Evolutionary conservation across 2,329 filamentous ascomycete genomes (phyloP), one percentile per base, ranked within the genome.

Genomic region (Monilinia aucupariae): DNA sequence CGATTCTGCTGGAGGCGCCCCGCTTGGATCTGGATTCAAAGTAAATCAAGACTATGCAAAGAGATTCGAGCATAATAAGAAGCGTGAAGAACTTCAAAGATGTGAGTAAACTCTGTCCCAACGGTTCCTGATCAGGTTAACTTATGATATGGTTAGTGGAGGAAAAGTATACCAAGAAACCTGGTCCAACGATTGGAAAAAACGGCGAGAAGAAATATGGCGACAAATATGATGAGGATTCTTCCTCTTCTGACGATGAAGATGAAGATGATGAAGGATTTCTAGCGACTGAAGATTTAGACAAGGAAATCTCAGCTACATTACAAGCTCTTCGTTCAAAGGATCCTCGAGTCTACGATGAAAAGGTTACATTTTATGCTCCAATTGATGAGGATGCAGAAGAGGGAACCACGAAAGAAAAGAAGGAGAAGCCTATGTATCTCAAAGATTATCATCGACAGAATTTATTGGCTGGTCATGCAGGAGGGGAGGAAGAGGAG

Each of bases 61-160:
- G 69, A 83, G 91, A 48, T 97, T 96, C 71, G 94, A 99, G 76
- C 84, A 97, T 78, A 99, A 99, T 78, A 97, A 97, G 80, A 96
- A 96, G 79, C 85, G 93, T 64, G 92, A 96, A 74, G 94, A 99
- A 75, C 79, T 86, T 67, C 87, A 92, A 20, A 82, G 84, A 72
- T 75, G 87, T 89, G 72, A 71, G 84, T 76, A 34, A 56, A 68
- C 51, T 25, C 47, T 47, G 22, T n/a, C 17, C 20, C 12, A 3
- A 10, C 3, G 22, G 67, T 25, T 60, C 52, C 5, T 50, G 71
- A 75, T 69, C 75, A 64, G 48, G 48, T 10, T 22, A 17, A 60
- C 64, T 68, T 52, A 68, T 56, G 7, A 22, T 47, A 12, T 60
- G 5, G 27, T 8, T 66, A 93, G 90, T 97, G 73, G 92, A 97